Conservation (phyloP, 805 yeast genomes). For the Diddensiella caesifluorescens region DNA sequence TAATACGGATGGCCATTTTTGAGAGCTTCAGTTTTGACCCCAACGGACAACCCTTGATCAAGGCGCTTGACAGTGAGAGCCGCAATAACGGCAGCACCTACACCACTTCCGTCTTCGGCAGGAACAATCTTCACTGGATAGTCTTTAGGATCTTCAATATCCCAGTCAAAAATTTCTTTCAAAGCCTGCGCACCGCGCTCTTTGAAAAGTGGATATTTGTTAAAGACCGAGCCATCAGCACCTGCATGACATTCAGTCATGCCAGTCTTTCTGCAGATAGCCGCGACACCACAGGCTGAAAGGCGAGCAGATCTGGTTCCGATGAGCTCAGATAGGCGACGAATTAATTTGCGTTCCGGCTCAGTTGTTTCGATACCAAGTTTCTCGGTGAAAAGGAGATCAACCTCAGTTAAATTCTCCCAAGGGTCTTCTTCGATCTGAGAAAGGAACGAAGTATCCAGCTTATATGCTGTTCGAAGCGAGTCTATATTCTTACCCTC, state of each 20-base stretch:
- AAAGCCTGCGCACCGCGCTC: constrained; percentile 84
- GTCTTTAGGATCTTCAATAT: constrained; percentile 40
- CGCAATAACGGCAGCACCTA: constrained; percentile 97
- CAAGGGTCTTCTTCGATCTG: constrained; percentile 83
- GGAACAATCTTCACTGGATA: constrained; percentile 83
- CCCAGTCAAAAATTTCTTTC: constrained; percentile 86
- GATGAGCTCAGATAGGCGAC: constrained; percentile 76
- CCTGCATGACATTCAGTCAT: constrained; percentile 73
- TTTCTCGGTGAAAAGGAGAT: constrained; percentile 53
- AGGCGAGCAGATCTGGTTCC: constrained; percentile 92
- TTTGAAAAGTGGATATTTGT: constrained; percentile 88
- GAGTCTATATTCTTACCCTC: constrained; percentile 59
- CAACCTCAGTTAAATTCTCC: constrained; percentile 74
- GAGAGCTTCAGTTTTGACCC: constrained; percentile 19
- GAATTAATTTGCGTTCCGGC: constrained; percentile 76
- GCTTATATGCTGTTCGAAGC: constrained; percentile 57
- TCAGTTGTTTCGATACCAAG: constrained; percentile 62
- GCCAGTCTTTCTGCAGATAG: constrained; percentile 81
- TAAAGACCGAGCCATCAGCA: constrained; percentile 94
- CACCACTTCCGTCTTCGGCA: constrained; percentile 98
- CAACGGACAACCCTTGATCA: constrained; percentile 46
- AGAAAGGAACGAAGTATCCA: constrained; percentile 89
- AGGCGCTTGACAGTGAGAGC: constrained; percentile 84
- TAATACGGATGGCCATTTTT: too few relatives aligned
- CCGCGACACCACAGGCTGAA: constrained; percentile 93